Conservation (phyloP, 1,284 basidiomycete genomes). For the Phellopilus nigrolimitatus region DNA sequence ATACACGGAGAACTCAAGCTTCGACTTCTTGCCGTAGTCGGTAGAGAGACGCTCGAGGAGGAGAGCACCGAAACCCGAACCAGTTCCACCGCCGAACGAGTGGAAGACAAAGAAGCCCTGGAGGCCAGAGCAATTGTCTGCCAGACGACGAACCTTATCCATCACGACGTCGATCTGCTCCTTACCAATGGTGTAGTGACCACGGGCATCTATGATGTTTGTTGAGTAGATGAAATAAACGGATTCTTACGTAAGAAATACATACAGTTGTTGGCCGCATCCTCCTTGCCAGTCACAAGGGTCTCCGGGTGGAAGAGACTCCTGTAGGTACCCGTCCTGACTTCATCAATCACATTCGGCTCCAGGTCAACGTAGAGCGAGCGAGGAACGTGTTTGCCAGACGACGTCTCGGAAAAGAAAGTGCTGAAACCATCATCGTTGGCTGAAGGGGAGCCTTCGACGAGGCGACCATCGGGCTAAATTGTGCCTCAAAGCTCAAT, state of each 20-base stretch:
- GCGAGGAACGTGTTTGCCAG: conserved; percentile 95
- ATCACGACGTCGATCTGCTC: conserved; percentile 91
- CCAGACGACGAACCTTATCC: conserved; percentile 93
- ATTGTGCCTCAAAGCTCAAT: conserved; percentile 17
- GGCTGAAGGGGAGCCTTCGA: conserved; percentile 66
- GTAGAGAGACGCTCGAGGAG: conserved; percentile 93
- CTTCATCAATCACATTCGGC: conserved; percentile 94
- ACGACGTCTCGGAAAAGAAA: conserved; percentile 89
- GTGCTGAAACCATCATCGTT: conserved; percentile 94
- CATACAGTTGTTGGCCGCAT: conserved; percentile 98
- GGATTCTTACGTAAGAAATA: conserved; percentile 19
- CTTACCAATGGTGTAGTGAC: conserved; percentile 98
- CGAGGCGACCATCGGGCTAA: conserved; percentile 88
- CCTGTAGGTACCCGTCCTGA: conserved; percentile 92
- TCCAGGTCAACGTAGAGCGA: conserved; percentile 97
- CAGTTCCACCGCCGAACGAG: conserved; percentile 99
- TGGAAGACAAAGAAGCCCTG: conserved; percentile 99
- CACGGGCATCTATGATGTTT: conserved; percentile 82
- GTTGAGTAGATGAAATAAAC: conserved; percentile 13
- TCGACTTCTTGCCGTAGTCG: conserved; percentile 99
- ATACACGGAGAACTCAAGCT: conserved; percentile 98
- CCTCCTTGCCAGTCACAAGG: conserved; percentile 98
- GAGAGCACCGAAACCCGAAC: conserved; percentile 98
- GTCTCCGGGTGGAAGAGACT: conserved; percentile 99
- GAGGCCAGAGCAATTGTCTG: conserved; percentile 96